phyloP scores from a whole-genome alignment of 345 rosid genomes.

The Eucalyptus cloeziana region DNA sequence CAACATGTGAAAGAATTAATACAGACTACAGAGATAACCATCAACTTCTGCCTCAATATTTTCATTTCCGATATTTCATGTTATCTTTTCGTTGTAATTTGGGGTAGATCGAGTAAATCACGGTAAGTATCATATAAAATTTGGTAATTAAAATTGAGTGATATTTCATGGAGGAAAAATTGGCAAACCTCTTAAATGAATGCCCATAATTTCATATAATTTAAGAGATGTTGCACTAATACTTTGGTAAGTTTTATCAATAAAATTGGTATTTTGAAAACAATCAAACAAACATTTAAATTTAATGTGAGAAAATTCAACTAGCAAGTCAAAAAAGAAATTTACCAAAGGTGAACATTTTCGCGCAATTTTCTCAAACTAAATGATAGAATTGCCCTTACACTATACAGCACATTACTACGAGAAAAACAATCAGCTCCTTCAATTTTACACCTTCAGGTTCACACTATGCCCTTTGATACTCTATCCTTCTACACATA shows the following conservation, averaged over 20 bases:
- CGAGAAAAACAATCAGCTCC: neutral
- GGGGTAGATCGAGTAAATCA: neutral
- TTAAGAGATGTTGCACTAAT: neutral
- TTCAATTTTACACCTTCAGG: neutral
- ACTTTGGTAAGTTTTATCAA: neutral
- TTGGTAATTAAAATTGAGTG: neutral
- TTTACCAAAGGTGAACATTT: neutral
- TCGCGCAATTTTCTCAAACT: neutral
- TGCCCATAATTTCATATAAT: neutral
- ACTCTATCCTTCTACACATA: neutral
- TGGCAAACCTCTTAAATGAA: neutral
- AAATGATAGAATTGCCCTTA: neutral
- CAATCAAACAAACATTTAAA: neutral
- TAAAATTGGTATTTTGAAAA: neutral
- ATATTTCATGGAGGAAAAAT: neutral
- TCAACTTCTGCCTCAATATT: neutral
- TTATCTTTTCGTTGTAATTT: neutral
- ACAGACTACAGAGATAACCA: neutral
- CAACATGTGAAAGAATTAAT: neutral
- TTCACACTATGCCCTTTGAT: neutral
- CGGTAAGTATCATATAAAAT: neutral
- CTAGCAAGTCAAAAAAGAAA: neutral
- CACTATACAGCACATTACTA: neutral
- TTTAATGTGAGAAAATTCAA: neutral
- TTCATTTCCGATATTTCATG: neutral